phyloP scores from a whole-genome alignment of 2,329 filamentous ascomycete species.

The Cladophialophora chaetospira region DNA sequence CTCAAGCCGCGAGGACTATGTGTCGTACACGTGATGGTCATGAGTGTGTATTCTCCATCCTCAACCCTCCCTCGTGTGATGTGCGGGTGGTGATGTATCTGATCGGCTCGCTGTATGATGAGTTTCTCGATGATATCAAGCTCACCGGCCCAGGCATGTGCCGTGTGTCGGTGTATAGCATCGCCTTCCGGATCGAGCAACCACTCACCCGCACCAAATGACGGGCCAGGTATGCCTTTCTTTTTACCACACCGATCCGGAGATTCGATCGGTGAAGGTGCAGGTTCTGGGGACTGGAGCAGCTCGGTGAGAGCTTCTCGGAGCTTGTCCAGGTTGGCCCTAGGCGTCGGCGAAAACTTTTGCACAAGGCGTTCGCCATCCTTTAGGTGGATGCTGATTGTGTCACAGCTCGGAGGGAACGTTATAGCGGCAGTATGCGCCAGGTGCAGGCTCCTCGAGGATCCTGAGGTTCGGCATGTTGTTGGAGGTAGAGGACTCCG shows the following conservation, averaged over 20 bases:
- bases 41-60: slow-evolving; percentile 5
- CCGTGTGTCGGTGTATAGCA: slow-evolving; percentile 29
- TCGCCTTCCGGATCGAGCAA: slow-evolving; percentile 29
- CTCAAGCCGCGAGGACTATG: slow-evolving; percentile 32
- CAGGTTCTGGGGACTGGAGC: slow-evolving; percentile 8
- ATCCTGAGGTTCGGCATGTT: background rate
- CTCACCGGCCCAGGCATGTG: slow-evolving; percentile 15
- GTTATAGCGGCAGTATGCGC: slow-evolving; percentile 14
- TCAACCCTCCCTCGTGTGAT: slow-evolving; percentile 17
- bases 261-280: background rate
- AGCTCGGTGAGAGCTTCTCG: slow-evolving; percentile 11
- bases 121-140: slow-evolving; percentile 7
- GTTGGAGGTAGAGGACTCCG: background rate
- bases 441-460: slow-evolving; percentile 3
- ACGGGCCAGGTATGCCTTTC: background rate
- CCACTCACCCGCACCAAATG: slow-evolving; percentile 22
- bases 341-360: slow-evolving; percentile 21
- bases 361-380: slow-evolving; percentile 15
- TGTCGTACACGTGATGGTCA: slow-evolving; percentile 34
- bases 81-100: slow-evolving; percentile 33
- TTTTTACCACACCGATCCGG: background rate
- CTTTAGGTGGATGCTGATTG: slow-evolving; percentile 15
- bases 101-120: slow-evolving; percentile 23
- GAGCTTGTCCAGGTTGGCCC: slow-evolving; percentile 21
- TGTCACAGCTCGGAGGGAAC: slow-evolving; percentile 19